phyloP scores from a whole-genome alignment of 108 stramenopile species.

The Nannochloropsis gaditana region DNA sequence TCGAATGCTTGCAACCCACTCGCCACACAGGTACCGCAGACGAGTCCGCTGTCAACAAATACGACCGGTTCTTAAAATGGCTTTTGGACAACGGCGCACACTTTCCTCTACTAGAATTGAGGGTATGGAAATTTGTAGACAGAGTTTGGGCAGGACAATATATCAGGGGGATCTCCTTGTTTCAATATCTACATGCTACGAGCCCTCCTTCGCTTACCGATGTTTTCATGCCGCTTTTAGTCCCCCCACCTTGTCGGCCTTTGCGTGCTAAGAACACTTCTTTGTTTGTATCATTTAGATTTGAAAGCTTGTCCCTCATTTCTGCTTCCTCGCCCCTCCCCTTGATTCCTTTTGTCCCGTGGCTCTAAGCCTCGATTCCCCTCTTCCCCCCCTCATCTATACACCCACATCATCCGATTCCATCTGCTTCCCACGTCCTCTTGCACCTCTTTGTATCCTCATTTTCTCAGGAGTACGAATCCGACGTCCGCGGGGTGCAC shows the following conservation, averaged over 20 bases:
- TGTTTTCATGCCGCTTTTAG: no score
- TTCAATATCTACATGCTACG: no score
- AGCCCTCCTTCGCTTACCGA: no score
- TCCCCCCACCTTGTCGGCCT: no score
- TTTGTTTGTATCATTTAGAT: background rate
- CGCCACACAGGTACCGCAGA: background rate
- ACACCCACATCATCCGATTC: no score
- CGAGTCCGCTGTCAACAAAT: conserved; percentile 13
- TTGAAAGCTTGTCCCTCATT: background rate
- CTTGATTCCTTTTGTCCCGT: background rate
- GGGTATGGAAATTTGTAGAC: background rate
- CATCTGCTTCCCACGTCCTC: no score
- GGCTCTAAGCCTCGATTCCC: background rate
- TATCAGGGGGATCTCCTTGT: no score
- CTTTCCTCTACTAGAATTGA: conserved; percentile 49
- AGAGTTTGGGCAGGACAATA: no score
- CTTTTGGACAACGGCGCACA: conserved; percentile 51
- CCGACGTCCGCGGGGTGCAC: conserved; percentile 95
- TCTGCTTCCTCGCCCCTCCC: background rate
- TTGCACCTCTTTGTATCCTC: background rate
- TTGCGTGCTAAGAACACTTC: background rate
- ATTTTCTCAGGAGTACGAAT: conserved; percentile 51
- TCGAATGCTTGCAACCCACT: no score
- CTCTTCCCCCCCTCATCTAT: background rate
- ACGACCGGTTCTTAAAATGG: conserved; percentile 50